phyloP scores from a whole-genome alignment of 2,329 filamentous ascomycete genomes.

The Monilinia fructigena region DNA sequence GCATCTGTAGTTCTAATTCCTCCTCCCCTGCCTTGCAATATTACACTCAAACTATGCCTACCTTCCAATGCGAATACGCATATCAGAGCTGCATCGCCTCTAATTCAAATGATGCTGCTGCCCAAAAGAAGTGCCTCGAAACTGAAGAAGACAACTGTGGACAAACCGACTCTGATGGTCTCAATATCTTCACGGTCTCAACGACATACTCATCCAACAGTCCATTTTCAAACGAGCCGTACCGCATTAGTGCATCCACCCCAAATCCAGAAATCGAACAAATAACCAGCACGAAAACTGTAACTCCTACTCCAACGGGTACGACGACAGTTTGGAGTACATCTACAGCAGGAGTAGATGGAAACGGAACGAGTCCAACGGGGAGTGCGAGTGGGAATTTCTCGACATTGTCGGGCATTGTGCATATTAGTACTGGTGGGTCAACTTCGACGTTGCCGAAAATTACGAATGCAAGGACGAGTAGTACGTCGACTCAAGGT shows the following conservation, averaged over 20 bases:
- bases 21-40: slow-evolving; percentile 53
- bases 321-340: slow-evolving; percentile 13
- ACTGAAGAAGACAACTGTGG: slow-evolving; percentile 50
- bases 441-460: background rate
- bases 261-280: background rate
- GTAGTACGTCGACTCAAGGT: background rate
- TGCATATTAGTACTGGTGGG: background rate
- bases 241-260: background rate
- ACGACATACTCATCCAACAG: background rate
- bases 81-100: slow-evolving; percentile 48
- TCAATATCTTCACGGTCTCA: background rate
- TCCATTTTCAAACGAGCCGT: background rate
- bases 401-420: background rate
- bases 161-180: slow-evolving; percentile 33
- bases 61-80: slow-evolving; percentile 56
- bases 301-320: background rate
- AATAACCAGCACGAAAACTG: slow-evolving; percentile 3
- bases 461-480: background rate
- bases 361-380: background rate
- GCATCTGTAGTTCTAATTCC: slow-evolving; percentile 54
- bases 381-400: background rate
- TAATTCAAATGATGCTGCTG: slow-evolving; percentile 47
- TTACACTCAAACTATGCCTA: slow-evolving; percentile 59
- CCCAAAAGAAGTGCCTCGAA: slow-evolving; percentile 48
- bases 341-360: background rate